Base-by-base conservation (phyloP, 306 rosid genomes). In the Albizia julibrissin region DNA sequence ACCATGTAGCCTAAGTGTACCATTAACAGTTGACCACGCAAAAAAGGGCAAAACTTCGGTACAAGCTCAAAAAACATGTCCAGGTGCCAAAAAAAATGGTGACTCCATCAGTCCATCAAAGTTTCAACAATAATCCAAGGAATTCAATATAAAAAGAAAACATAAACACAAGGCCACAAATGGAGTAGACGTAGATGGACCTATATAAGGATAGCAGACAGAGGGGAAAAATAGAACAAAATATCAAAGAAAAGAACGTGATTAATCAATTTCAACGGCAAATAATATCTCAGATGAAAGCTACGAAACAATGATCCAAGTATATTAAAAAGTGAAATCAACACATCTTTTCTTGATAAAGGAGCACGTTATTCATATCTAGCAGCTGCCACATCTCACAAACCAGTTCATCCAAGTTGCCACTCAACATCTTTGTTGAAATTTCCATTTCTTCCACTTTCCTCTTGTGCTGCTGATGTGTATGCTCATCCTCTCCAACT, bases 391-490 rank as follows among this genome's bases (percentile, higher is more conserved):
- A 46, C 69, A 78, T 81, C 77, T 84, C 87, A 84, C 90, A 54
- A 21, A 91, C 94, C 90, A 89, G 79, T 65, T 89, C 88, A 83
- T 85, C 91, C 84, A 83, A 62, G 43, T 74, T 86, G 46, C 75
- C 80, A 34, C 78, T 78, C 81, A 80, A 77, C 12, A 56, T 27
- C 37, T 47, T 74, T 10, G 40, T 76, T 4, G 64, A 82, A 75
- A 47, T 72, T 72, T 37, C 49, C 61, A 69, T 79, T 78, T 82
- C 52, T 68, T 77, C 67, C 68, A 40, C 61, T 47, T 75, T 84
- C 64, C 43, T 73, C 88, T 33, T 27, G 66, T 62, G 44, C 21
- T 58, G 74, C 24, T 34, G 43, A 4, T 15, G 24, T 68, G 47
- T 1, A 68, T 16, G 43, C 49, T n/a, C n/a, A n/a, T 76, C 85